These are phyloP conservation scores for Talaromyces sp. DNA, from an alignment of 2,329 filamentous ascomycete genomes.

Conservation along the genomic window DNA sequence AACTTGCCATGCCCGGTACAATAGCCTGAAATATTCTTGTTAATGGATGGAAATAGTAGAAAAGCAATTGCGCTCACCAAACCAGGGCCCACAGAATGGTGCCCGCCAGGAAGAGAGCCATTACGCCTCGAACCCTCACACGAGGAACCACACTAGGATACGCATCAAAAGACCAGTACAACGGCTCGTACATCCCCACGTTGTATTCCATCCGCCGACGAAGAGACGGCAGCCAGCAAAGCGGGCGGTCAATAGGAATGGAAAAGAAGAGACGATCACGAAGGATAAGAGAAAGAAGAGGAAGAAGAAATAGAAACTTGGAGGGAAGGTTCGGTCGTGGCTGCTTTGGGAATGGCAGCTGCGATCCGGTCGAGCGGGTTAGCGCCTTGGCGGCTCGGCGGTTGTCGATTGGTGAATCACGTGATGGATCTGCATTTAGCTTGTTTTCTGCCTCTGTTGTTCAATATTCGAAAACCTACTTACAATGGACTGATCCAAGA, in stretches of 20 bases:
- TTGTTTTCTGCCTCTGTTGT: background rate
- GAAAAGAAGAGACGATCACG: background rate
- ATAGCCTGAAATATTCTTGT: conserved; percentile 57
- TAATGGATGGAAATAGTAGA: conserved; percentile 4
- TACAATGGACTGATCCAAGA: background rate
- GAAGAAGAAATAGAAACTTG: background rate
- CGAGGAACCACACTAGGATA: conserved; percentile 46
- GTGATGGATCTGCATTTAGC: conserved; percentile 7
- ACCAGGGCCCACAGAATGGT: conserved; percentile 50
- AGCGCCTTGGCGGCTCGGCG: conserved; percentile 2
- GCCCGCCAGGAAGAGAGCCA: conserved; percentile 48
- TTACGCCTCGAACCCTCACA: conserved; percentile 48
- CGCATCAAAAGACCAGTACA: conserved; percentile 45
- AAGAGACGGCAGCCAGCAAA: conserved; percentile 8
- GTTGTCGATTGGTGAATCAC: background rate
- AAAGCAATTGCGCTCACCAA: conserved; percentile 37
- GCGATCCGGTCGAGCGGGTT: background rate
- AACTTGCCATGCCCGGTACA: conserved; percentile 82
- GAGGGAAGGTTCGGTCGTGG: background rate
- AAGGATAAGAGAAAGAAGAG: background rate
- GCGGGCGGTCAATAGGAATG: conserved; percentile 12
- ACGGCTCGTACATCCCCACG: conserved; percentile 47
- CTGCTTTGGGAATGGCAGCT: conserved; percentile 10
- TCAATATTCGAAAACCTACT: no score
- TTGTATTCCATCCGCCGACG: conserved; percentile 26